A percentile compares a stretch with the other conserved stretches of the same genome.
phyloP scores from a whole-genome alignment of 1,284 basidiomycete genomes.

The Trametes hirsuta region DNA sequence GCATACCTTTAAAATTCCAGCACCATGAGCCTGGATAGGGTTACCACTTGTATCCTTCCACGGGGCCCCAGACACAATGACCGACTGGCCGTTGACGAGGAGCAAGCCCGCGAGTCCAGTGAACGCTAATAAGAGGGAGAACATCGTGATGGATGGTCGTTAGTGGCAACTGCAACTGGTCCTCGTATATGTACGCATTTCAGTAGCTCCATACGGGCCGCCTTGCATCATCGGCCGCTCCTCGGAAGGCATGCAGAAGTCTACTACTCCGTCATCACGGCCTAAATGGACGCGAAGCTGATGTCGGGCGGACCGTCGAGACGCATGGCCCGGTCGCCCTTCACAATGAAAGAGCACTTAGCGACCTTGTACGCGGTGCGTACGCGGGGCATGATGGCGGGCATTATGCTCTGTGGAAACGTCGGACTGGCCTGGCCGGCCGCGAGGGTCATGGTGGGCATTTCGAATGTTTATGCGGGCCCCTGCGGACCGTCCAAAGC shows the following conservation, averaged over 20 bases:
- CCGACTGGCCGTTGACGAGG: slow-evolving; percentile 29
- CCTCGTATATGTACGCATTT: slow-evolving; percentile 7
- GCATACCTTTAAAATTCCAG: slow-evolving; percentile 57
- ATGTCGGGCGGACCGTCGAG: background rate
- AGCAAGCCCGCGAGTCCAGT: slow-evolving; percentile 12
- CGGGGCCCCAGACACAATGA: slow-evolving; percentile 65
- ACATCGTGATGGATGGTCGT: slow-evolving; percentile 21
- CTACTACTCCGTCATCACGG: background rate
- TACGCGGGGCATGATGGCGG: no score
- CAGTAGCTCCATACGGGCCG: slow-evolving; percentile 7
- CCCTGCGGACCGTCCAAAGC: slow-evolving; percentile 1
- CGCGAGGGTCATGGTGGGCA: background rate
- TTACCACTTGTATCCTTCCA: slow-evolving; percentile 68
- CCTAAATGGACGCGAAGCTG: background rate
- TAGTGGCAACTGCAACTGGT: background rate
- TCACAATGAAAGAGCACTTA: no score
- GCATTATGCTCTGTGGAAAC: no score
- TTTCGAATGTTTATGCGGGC: background rate
- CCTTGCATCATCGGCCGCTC: slow-evolving; percentile 18
- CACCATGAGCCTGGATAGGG: slow-evolving; percentile 67
- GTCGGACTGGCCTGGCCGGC: no score
- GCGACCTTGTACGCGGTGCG: no score
- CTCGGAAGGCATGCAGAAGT: slow-evolving; percentile 13
- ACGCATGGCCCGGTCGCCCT: background rate
- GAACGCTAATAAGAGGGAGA: slow-evolving; percentile 18